Percentiles rank a stretch among this genome's conserved stretches.
These are phyloP conservation scores for Stipa capillata DNA, from an alignment of 176 grass and related monocot species.

Conservation along the genomic window DNA sequence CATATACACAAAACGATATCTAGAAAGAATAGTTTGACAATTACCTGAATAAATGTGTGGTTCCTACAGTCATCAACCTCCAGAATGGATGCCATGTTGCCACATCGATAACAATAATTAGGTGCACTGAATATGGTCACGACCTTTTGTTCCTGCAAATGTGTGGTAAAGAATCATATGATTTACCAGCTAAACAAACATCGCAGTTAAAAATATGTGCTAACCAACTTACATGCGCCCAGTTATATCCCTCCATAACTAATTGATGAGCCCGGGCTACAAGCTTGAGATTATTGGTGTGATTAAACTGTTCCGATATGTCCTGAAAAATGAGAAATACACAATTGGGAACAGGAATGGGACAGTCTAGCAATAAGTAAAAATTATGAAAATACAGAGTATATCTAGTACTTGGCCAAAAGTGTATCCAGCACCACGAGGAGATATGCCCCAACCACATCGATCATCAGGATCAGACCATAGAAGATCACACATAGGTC, in stretches of 20 bases:
- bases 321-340: constrained; percentile 38
- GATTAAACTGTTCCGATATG: constrained; percentile 90
- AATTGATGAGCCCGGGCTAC: constrained; percentile 82
- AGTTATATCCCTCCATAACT: constrained; percentile 89
- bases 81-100: constrained; percentile 89
- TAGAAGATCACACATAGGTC: no score
- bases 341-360: neutral
- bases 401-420: constrained; percentile 46
- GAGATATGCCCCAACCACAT: constrained; percentile 84
- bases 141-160: constrained; percentile 72
- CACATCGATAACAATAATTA: constrained; percentile 88
- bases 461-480: no score
- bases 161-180: neutral
- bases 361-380: neutral
- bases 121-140: constrained; percentile 91
- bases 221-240: constrained; percentile 60
- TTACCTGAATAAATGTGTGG: constrained; percentile 84
- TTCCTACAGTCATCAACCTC: constrained; percentile 81
- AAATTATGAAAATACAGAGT: neutral
- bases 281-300: constrained; percentile 80
- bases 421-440: no score
- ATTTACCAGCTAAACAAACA: neutral
- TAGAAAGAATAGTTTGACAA: neutral
- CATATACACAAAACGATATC: neutral
- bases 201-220: neutral